Base-by-base conservation (phyloP, 1,284 basidiomycete species). In the Heterobasidion irregulare region DNA sequence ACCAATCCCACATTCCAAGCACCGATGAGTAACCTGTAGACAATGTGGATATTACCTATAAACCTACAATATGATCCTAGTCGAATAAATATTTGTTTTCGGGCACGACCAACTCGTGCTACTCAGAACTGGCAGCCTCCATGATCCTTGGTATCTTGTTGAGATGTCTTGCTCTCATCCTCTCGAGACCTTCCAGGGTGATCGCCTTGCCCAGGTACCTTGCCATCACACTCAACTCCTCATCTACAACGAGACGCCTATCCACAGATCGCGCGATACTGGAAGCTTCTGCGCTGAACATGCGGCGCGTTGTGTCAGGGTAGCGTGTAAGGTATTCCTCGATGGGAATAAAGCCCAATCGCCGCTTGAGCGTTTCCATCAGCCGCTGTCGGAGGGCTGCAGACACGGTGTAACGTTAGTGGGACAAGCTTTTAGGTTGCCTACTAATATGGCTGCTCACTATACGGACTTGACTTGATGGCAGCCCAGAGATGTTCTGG, bases 321-420 rank as follows among this genome's bases (percentile, higher is more conserved):
- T 53, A 48, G 34, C 45, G 53, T 13, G 53, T 19, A 32, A 53
- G 53, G 34, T 53, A 53, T 18, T 53, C 53, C 18, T 53, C 53
- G n/a, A 53, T 34, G 18, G 53, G 53, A 6, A 53, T 47, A 33
- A 53, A 53, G 6, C 46, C 46, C 10, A 53, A 16, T 18, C 35
- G 32, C n/a, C 45, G 53, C 19, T 53, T n/a, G 33, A 53, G 16
- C 12, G 34, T 38, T 34, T 53, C 53, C 43, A 47, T 33, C 15
- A 48, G 16, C 6, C 53, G 45, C 32, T 33, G 43, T n/a, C 53
- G 53, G 8, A 53, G 45, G 2, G 53, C 53, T 53, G 35, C n/a
- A 38, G 8, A 35, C 6, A 9, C 15, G 16, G 5, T 18, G 13
- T 2, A 52, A 38, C 9, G 26, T 7, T 12, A 26, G 10, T 15